Percentiles rank a stretch among this genome's conserved stretches.
phyloP scores from a whole-genome alignment of 2,329 filamentous ascomycete genomes.

The Acephala macrosclerotiorum region DNA sequence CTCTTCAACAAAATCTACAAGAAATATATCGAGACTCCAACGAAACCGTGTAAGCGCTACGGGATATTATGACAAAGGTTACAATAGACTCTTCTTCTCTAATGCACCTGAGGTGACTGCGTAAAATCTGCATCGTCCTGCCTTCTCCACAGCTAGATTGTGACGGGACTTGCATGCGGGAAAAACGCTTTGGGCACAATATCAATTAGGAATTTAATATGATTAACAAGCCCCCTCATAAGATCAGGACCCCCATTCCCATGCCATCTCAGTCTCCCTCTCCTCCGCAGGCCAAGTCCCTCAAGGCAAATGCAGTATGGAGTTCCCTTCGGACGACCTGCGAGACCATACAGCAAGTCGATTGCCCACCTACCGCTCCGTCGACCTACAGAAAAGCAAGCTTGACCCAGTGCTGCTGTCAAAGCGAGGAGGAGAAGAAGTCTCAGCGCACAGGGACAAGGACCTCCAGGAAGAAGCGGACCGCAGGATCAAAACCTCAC shows the following conservation, averaged over 20 bases:
- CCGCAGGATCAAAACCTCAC: neutral
- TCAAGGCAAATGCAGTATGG: neutral
- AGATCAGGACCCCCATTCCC: neutral
- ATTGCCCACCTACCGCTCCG: neutral
- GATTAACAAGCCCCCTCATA: constrained; percentile 1
- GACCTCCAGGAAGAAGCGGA: neutral
- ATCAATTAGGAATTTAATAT: constrained; percentile 6
- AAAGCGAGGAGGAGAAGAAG: neutral
- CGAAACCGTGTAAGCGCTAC: constrained; percentile 1
- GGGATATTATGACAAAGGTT: neutral
- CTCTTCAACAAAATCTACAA: neutral
- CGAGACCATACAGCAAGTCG: neutral
- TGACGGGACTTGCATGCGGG: constrained; percentile 11
- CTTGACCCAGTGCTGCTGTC: neutral
- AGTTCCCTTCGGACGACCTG: neutral
- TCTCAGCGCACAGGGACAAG: neutral
- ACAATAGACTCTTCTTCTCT: neutral
- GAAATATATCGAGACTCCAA: neutral
- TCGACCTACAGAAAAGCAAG: constrained; percentile 2
- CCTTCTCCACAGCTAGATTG: constrained; percentile 1
- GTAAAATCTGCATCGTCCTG: neutral
- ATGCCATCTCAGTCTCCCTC: neutral
- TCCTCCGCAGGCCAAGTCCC: neutral
- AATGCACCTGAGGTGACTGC: neutral
- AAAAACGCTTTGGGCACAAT: constrained; percentile 12